phyloP scores from a whole-genome alignment of 371 early-diverging fungal genomes.

The Synchytrium microbalum region DNA sequence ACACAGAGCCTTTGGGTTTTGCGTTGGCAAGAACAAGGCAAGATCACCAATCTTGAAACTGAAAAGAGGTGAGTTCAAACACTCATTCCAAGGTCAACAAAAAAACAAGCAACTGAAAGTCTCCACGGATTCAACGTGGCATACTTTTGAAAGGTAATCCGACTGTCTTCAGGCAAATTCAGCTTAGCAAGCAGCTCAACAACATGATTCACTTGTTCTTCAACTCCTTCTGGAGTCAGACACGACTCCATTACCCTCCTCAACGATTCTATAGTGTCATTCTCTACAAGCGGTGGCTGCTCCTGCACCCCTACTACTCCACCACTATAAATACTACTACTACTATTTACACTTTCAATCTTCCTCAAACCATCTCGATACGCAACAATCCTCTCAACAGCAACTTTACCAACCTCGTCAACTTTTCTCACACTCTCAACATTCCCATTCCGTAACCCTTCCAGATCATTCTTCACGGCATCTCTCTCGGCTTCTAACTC shows the following conservation, averaged over 20 bases:
- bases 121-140: no score
- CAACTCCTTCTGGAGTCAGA: neutral
- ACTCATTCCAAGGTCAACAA: no score
- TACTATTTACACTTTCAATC: no score
- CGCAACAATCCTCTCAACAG: constrained; percentile 17
- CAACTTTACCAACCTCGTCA: neutral
- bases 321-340: neutral
- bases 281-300: no score
- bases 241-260: constrained; percentile 1
- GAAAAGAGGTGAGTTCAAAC: no score
- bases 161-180: neutral
- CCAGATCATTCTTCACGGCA: constrained; percentile 1
- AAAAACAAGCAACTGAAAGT: no score
- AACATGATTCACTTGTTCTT: no score
- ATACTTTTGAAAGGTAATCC: constrained; percentile 2
- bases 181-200: neutral
- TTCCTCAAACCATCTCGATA: constrained; percentile 13
- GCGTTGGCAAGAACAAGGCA: constrained; percentile 65
- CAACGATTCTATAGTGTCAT: neutral
- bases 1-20: constrained; percentile 57
- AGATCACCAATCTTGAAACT: constrained; percentile 65
- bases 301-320: neutral
- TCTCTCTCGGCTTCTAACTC: constrained; percentile 2
- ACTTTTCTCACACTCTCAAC: neutral
- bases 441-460: constrained; percentile 1